Evolutionary conservation across 2,329 filamentous ascomycete genomes (phyloP).

Genomic region (Colletotrichum cordylinicola): DNA sequence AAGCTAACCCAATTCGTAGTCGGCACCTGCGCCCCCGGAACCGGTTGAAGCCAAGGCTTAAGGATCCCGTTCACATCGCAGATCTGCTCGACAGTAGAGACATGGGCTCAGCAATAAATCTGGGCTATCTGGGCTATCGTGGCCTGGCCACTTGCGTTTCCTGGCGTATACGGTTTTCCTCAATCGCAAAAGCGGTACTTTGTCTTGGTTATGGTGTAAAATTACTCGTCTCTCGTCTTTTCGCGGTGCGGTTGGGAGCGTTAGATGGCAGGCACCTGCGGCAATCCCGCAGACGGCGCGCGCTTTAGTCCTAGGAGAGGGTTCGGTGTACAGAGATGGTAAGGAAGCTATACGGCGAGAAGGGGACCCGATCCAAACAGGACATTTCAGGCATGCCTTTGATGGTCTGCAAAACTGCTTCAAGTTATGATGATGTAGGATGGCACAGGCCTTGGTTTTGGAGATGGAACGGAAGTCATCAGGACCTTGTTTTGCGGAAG

Average conservation of each 20-base stretch:
- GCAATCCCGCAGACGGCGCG: background rate
- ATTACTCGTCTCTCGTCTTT: constrained; percentile 8
- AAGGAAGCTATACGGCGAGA: background rate
- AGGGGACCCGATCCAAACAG: background rate
- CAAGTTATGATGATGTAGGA: constrained; percentile 18
- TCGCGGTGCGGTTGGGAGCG: constrained; percentile 2
- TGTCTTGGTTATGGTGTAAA: constrained; percentile 21
- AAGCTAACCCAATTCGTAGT: constrained; percentile 3
- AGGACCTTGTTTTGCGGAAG: constrained; percentile 2
- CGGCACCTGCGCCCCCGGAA: constrained; percentile 34
- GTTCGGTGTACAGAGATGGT: constrained; percentile 14
- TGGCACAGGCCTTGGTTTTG: background rate
- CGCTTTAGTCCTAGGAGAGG: constrained; percentile 1
- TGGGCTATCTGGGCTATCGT: background rate
- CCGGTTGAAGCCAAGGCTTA: constrained; percentile 43
- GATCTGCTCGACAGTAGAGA: constrained; percentile 2
- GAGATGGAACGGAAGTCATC: constrained; percentile 2
- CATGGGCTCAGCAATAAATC: background rate
- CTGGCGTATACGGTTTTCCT: constrained; percentile 23
- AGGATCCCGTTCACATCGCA: constrained; percentile 5
- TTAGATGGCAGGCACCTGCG: background rate
- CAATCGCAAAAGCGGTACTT: constrained; percentile 18
- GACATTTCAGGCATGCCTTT: background rate
- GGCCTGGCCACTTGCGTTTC: constrained; percentile 18
- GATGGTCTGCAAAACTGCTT: constrained; percentile 1